A percentile compares a stretch with the other conserved stretches of the same genome.
Conservation (phyloP, 2,329 filamentous ascomycete genomes). For the Aspergillus neoniger region DNA sequence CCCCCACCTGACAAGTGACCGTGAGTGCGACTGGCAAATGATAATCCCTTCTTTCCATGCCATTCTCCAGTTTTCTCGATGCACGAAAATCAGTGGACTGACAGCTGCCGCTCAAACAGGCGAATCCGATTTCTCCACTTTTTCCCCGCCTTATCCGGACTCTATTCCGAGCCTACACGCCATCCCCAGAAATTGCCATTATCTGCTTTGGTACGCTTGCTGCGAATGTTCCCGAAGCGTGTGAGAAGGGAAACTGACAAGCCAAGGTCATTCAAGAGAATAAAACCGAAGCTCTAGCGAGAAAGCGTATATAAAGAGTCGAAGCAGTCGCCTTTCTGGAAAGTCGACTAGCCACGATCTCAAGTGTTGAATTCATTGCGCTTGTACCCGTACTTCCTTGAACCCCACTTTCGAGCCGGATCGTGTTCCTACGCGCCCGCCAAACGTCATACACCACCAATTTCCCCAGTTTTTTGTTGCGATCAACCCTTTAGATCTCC, state of each 20-base stretch:
- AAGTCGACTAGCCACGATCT: background rate
- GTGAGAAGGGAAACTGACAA: conserved; percentile 15
- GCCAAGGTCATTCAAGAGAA: background rate
- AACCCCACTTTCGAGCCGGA: conserved; percentile 1
- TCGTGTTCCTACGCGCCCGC: conserved; percentile 5
- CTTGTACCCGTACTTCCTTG: background rate
- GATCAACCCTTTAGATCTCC: conserved; percentile 17
- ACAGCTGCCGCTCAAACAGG: conserved; percentile 10
- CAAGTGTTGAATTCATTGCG: too few species aligned
- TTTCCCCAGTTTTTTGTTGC: conserved; percentile 6
- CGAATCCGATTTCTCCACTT: conserved; percentile 28
- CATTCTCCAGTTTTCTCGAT: conserved; percentile 9
- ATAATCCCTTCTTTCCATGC: conserved; percentile 4
- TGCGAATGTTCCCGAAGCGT: conserved; percentile 9
- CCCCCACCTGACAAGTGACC: conserved; percentile 18
- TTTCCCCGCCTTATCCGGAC: conserved; percentile 29
- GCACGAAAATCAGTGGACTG: conserved; percentile 12
- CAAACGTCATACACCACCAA: conserved; percentile 12
- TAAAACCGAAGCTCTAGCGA: background rate
- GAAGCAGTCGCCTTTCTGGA: background rate
- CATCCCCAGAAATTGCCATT: conserved; percentile 5
- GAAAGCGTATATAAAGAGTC: conserved; percentile 15
- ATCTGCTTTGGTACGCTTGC: conserved; percentile 10
- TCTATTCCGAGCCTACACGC: conserved; percentile 20
- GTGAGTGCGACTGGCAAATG: conserved; percentile 14